Conservation (phyloP, 2,329 filamentous ascomycete species). For the Trichoderma sp. region DNA sequence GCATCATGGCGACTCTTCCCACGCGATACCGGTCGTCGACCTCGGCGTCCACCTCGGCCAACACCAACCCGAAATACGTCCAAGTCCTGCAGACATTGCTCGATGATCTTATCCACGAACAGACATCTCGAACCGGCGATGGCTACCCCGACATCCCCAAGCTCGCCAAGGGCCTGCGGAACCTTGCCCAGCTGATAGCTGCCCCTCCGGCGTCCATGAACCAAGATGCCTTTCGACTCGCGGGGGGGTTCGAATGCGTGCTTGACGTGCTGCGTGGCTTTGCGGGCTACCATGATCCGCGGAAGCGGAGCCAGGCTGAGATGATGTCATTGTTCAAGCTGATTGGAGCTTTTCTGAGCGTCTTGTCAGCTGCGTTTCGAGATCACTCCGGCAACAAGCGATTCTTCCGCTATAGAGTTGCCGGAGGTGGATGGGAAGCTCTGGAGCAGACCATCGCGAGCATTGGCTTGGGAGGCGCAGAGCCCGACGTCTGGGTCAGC, state of each 20-base stretch:
- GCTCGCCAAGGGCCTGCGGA: conserved; percentile 59
- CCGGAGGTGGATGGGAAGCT: conserved; percentile 75
- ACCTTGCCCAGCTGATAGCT: conserved; percentile 65
- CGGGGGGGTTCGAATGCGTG: conserved; percentile 75
- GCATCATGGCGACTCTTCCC: conserved; percentile 53
- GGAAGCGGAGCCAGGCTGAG: conserved; percentile 60
- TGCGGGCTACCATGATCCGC: conserved; percentile 74
- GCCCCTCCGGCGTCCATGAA: conserved; percentile 50
- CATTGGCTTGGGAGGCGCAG: conserved; percentile 64
- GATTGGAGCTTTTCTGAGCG: conserved; percentile 69
- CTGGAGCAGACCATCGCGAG: conserved; percentile 72
- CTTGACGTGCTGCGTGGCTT: conserved; percentile 69
- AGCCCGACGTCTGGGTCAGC: conserved; percentile 67
- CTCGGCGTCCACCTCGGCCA: conserved; percentile 58
- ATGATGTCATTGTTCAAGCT: conserved; percentile 67
- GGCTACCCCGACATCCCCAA: conserved; percentile 52
- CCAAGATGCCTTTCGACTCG: conserved; percentile 81
- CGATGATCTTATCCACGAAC: conserved; percentile 45
- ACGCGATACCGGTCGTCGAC: conserved; percentile 67
- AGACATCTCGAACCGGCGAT: conserved; percentile 38
- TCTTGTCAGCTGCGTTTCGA: conserved; percentile 73
- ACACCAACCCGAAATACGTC: conserved; percentile 55
- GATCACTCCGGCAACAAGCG: conserved; percentile 83
- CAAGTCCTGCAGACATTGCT: conserved; percentile 60
- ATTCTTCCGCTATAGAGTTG: conserved; percentile 78